Conservation (phyloP, 805 yeast genomes). For the Suhomyces tanzawaensis region DNA sequence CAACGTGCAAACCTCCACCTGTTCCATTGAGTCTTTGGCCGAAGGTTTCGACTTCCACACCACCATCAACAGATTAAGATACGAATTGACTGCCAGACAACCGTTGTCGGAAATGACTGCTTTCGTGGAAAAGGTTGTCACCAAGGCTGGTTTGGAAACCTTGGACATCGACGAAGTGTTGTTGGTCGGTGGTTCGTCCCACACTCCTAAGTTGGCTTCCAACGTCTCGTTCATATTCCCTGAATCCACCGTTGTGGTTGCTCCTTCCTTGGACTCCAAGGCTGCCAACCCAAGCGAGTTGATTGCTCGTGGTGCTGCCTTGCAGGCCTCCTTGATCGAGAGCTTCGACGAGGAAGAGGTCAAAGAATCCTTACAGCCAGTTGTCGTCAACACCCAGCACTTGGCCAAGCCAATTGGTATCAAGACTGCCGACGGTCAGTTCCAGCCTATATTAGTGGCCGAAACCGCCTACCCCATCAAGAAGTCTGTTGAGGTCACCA, state of each 20-base stretch:
- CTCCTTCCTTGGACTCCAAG: constrained; percentile 77
- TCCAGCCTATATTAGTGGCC: constrained; percentile 68
- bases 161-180: constrained; percentile 89
- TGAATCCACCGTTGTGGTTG: constrained; percentile 66
- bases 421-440: constrained; percentile 67
- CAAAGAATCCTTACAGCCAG: constrained; percentile 76
- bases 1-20: constrained; percentile 82
- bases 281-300: constrained; percentile 87
- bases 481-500: constrained; percentile 63
- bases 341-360: constrained; percentile 81
- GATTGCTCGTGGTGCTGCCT: constrained; percentile 90
- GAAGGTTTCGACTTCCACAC: constrained; percentile 94
- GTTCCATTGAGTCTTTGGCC: constrained; percentile 91
- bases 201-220: constrained; percentile 85
- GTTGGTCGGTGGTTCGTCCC: constrained; percentile 90
- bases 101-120: constrained; percentile 72
- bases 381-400: constrained; percentile 87
- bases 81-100: constrained; percentile 79
- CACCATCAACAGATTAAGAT: constrained; percentile 89
- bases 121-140: constrained; percentile 71
- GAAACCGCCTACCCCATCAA: constrained; percentile 92
- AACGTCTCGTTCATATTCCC: constrained; percentile 77
- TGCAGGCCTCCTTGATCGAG: constrained; percentile 87
- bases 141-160: constrained; percentile 80
- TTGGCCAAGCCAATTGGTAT: constrained; percentile 81